Conservation (phyloP, 2,329 filamentous ascomycete genomes). For the Penicillium sp. region DNA sequence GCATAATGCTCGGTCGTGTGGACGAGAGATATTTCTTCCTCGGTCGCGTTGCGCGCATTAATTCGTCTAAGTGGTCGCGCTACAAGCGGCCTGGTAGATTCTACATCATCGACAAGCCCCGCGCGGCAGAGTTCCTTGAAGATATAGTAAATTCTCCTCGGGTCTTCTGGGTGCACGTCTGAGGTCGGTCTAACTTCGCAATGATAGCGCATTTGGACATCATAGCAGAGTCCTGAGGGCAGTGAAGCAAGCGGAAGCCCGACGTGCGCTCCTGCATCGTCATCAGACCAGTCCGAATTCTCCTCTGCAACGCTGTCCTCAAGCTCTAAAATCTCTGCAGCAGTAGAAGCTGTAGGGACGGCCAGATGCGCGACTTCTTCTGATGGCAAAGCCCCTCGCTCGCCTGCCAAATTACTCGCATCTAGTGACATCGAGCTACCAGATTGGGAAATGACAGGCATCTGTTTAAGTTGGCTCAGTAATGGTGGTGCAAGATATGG, state of each 20-base stretch:
- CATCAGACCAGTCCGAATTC: conserved; percentile 49
- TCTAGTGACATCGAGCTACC: conserved; percentile 11
- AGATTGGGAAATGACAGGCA: conserved; percentile 25
- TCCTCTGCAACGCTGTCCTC: conserved; percentile 44
- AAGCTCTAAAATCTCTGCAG: conserved; percentile 27
- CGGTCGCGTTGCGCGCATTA: conserved; percentile 74
- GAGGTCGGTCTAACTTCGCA: conserved; percentile 73
- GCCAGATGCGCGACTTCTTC: conserved; percentile 32
- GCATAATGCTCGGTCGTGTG: conserved; percentile 78
- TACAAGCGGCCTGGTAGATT: conserved; percentile 55
- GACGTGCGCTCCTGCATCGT: conserved; percentile 42
- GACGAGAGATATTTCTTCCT: conserved; percentile 78
- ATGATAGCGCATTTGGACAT: conserved; percentile 94
- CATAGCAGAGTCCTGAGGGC: conserved; percentile 82
- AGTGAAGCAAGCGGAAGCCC: conserved; percentile 56
- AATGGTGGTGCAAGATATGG: conserved; percentile 31
- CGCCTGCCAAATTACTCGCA: conserved; percentile 11
- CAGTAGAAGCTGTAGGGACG: conserved; percentile 31
- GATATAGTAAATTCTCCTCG: conserved; percentile 87
- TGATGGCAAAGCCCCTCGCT: conserved; percentile 23
- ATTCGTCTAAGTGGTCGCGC: conserved; percentile 71
- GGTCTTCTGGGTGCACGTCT: conserved; percentile 92
- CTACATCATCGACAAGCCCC: conserved; percentile 72
- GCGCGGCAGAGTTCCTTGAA: conserved; percentile 85
- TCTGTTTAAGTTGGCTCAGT: conserved; percentile 26